phyloP scores from a whole-genome alignment of 176 grass and related monocot genomes.

The Ensete glaucum region DNA sequence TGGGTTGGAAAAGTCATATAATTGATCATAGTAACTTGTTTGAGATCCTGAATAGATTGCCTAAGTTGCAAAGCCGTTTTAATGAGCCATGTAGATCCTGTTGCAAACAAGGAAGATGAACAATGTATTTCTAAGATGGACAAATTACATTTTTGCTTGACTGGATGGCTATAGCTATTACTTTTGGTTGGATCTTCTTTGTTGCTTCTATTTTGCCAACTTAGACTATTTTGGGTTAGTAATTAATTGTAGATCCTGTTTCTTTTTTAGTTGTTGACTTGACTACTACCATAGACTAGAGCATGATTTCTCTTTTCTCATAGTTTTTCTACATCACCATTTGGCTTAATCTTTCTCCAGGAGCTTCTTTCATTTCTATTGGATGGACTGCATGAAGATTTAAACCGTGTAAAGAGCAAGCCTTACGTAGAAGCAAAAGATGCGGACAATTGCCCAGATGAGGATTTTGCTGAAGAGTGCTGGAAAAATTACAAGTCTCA shows the following conservation, averaged over 20 bases:
- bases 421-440: slow-evolving; percentile 97
- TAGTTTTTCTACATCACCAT: not conserved
- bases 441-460: slow-evolving; percentile 71
- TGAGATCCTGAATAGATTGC: no score
- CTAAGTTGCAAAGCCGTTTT: no score
- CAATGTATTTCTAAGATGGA: no score
- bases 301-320: no score
- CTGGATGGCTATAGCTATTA: no score
- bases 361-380: slow-evolving; percentile 92
- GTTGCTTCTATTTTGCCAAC: not conserved
- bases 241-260: not conserved
- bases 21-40: no score
- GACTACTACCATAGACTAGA: no score
- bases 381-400: slow-evolving; percentile 99
- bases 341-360: slow-evolving; percentile 26
- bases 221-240: not conserved
- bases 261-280: not conserved
- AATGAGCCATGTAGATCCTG: no score
- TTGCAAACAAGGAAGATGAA: no score
- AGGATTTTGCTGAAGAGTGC: slow-evolving; percentile 79
- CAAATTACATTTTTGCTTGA: no score
- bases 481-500: slow-evolving; percentile 89
- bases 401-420: slow-evolving; percentile 91
- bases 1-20: no score
- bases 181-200: no score